phyloP scores from a whole-genome alignment of 768 basidiomycete genomes.

The Chalciporus sphaerocephalus region DNA sequence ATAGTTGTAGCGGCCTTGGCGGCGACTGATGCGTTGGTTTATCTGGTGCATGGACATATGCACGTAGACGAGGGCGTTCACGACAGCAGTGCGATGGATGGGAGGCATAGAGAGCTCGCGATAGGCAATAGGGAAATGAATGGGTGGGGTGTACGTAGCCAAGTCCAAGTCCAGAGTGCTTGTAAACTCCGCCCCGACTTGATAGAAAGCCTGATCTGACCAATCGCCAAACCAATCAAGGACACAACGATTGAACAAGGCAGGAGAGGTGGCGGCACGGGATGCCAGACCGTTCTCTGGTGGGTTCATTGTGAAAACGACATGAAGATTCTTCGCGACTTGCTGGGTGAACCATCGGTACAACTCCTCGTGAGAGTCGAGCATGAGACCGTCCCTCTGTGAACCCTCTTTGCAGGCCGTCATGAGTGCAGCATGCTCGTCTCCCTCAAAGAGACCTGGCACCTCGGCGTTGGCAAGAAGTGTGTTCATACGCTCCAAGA shows the following conservation, averaged over 20 bases:
- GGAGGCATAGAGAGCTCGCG: conserved; percentile 83
- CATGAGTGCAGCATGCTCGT: conserved; percentile 96
- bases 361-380: conserved; percentile 95
- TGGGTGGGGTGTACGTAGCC: conserved; percentile 72
- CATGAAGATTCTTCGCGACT: conserved; percentile 95
- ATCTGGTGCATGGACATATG: conserved; percentile 87
- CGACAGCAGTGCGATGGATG: conserved; percentile 81
- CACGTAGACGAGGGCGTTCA: conserved; percentile 90
- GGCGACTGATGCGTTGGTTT: conserved; percentile 82
- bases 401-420: conserved; percentile 99
- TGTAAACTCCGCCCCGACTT: conserved; percentile 97
- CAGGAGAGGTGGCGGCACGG: conserved; percentile 94
- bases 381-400: conserved; percentile 96
- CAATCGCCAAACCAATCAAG: conserved; percentile 99
- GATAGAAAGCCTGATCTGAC: conserved; percentile 98
- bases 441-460: conserved; percentile 99
- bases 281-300: conserved; percentile 94
- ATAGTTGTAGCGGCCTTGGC: conserved; percentile 95
- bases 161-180: conserved; percentile 89
- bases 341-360: conserved; percentile 99
- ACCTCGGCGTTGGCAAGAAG: conserved; percentile 99
- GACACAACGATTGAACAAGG: conserved; percentile 98
- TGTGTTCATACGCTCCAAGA: conserved; percentile 99
- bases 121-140: conserved; percentile 86
- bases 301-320: conserved; percentile 99